phyloP scores from a whole-genome alignment of 371 early-diverging fungal species.

The Apophysomyces ossiformis region DNA sequence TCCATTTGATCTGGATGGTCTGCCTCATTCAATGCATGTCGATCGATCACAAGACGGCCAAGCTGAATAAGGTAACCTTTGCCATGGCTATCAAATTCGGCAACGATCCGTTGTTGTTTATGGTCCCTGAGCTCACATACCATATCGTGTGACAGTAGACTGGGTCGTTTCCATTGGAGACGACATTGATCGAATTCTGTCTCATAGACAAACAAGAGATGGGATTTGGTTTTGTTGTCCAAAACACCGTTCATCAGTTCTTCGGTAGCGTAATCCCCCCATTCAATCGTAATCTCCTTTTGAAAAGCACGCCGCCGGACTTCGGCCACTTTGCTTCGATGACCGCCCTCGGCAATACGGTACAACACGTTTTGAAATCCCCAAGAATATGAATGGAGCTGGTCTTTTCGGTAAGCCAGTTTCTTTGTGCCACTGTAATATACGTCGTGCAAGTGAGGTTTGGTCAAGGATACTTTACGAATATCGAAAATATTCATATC shows the following conservation, averaged over 20 bases:
- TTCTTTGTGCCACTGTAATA: slow-evolving; percentile 38
- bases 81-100: slow-evolving; percentile 52
- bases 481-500: slow-evolving; percentile 38
- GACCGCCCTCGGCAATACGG: slow-evolving; percentile 17
- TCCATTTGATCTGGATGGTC: slow-evolving; percentile 36
- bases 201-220: slow-evolving; percentile 46
- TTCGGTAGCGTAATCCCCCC: slow-evolving; percentile 29
- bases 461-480: slow-evolving; percentile 37
- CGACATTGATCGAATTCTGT: slow-evolving; percentile 36
- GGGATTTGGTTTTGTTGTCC: slow-evolving; percentile 38
- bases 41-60: slow-evolving; percentile 43
- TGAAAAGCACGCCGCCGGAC: slow-evolving; percentile 47
- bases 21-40: slow-evolving; percentile 27
- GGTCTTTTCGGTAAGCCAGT: slow-evolving; percentile 41
- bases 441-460: slow-evolving; percentile 45
- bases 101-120: slow-evolving; percentile 27
- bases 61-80: slow-evolving; percentile 52
- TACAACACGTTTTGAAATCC: slow-evolving; percentile 55
- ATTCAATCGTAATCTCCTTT: slow-evolving; percentile 47
- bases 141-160: slow-evolving; percentile 50
- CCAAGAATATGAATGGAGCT: slow-evolving; percentile 57
- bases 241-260: slow-evolving; percentile 21
- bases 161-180: slow-evolving; percentile 47
- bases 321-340: slow-evolving; percentile 38
- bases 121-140: slow-evolving; percentile 32